phyloP scores from a whole-genome alignment of 2,329 filamentous ascomycete genomes.

The Mycocentrospora acerina region DNA sequence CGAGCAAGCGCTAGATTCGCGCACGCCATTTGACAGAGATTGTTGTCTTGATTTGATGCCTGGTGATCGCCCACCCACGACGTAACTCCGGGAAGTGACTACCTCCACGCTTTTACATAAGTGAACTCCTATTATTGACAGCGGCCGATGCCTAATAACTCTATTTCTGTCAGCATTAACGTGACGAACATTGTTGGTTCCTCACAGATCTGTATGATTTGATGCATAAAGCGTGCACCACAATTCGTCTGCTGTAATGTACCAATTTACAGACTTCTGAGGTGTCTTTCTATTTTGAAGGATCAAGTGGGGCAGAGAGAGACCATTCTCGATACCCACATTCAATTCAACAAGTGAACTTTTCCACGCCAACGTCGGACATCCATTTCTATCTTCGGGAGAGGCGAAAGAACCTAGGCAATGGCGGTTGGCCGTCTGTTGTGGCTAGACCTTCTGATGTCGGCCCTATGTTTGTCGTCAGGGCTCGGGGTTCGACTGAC shows the following conservation, averaged over 20 bases:
- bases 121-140: slow-evolving; percentile 1
- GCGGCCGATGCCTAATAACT: slow-evolving; percentile 3
- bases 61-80: slow-evolving; percentile 22
- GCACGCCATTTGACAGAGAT: slow-evolving; percentile 21
- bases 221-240: neutral
- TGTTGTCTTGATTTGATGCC: slow-evolving; percentile 11
- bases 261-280: neutral
- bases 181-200: neutral
- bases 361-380: too few species aligned
- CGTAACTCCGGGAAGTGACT: slow-evolving; percentile 15
- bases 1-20: slow-evolving; percentile 18
- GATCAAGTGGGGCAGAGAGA: too few species aligned
- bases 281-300: slow-evolving; percentile 1
- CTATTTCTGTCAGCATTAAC: neutral
- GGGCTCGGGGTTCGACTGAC: too few species aligned
- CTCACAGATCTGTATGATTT: neutral
- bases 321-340: too few species aligned
- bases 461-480: too few species aligned
- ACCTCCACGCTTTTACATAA: slow-evolving; percentile 28
- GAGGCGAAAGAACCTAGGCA: too few species aligned
- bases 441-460: too few species aligned
- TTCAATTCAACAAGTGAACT: too few species aligned
- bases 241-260: too few species aligned
- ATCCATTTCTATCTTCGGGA: too few species aligned
- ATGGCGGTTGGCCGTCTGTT: too few species aligned